These are phyloP conservation scores for Acacia crassicarpa DNA, from an alignment of 306 rosid genomes.

Conservation along the genomic window DNA sequence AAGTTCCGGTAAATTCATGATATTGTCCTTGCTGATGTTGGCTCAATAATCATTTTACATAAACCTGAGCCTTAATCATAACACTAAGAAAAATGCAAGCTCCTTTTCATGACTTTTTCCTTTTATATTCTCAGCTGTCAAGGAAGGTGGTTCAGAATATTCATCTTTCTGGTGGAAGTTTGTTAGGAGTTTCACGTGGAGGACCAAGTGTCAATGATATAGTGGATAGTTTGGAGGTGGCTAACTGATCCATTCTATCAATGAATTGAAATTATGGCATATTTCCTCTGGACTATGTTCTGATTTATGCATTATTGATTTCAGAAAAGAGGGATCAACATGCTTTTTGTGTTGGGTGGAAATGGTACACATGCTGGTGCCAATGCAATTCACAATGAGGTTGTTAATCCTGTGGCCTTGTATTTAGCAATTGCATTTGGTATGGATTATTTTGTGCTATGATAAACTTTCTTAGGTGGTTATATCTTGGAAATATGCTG, in stretches of 20 bases:
- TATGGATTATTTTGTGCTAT: conserved; percentile 9
- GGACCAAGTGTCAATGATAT: conserved; percentile 75
- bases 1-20: conserved; percentile 65
- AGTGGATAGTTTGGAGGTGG: conserved; percentile 84
- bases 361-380: conserved; percentile 99
- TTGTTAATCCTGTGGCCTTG: conserved; percentile 35
- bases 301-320: conserved; percentile 31
- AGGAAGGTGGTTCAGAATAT: conserved; percentile 93
- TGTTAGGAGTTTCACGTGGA: conserved; percentile 98
- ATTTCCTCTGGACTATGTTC: conserved; percentile 20
- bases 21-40: conserved; percentile 30
- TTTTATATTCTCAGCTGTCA: conserved; percentile 61
- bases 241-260: conserved; percentile 25
- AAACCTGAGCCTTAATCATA: neutral
- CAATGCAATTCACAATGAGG: conserved; percentile 91
- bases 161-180: conserved; percentile 99
- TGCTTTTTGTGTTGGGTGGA: conserved; percentile 99
- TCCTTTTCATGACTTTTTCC: conserved; percentile 21
- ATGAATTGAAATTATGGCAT: neutral
- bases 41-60: conserved; percentile 12
- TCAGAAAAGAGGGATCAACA: conserved; percentile 91
- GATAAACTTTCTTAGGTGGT: conserved; percentile 1
- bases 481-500: conserved; percentile 9
- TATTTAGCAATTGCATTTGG: conserved; percentile 13
- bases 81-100: conserved; percentile 12